Base-by-base conservation (phyloP, 2,329 filamentous ascomycete species). In the Cercospora zeae-maydis region DNA sequence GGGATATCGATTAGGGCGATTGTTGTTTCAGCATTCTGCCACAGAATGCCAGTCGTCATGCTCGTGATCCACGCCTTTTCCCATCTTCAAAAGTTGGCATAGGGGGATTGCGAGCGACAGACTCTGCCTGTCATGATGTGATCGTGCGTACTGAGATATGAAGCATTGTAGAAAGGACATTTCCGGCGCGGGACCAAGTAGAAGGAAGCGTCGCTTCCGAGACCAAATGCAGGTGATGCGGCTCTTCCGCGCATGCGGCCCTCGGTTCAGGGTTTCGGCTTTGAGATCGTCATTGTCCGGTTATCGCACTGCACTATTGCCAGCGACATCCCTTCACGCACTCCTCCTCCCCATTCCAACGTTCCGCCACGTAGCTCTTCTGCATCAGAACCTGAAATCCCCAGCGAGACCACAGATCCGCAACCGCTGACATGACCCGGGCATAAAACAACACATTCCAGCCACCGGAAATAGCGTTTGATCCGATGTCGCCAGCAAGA, bases 1-100 rank as follows among this genome's bases (percentile, higher is more conserved):
- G 90, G 89, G 51, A 92, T 84, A 70, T 93, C 90, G 57, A 92
- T 74, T 27, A 92, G 74, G 21, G 85, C 78, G 58, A 88, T 75
- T 51, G 82, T 79, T 54, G 76, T 71, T 3, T 79, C 76, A 1
- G 74, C 69, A 66, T 81, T 86, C 63, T 82, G 78, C 75, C 83
- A 88, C 42, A 89, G 73, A 21, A 88, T 80, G 21, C 76, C 53
- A n/a, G 63, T 63, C 11, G 60, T 24, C 67, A 70, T 69, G 55
- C 55, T 58, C 55, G 39, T 49, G 27, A 34, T 24, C 24, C 19
- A 27, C n/a, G 11, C 21, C 21, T 36, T 30, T 19, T n/a, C 6
- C 24, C 39, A 47, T 49, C 8, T 21, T 4, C n/a, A 21, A 10
- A 33, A 8, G 6, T 54, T 13, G 27, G 9, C 4, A 4, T n/a